A percentile compares a stretch with the other conserved stretches of the same genome.
These are phyloP conservation scores for Ensete ventricosum DNA, from an alignment of 176 grass and related monocot genomes.

Conservation along the genomic window DNA sequence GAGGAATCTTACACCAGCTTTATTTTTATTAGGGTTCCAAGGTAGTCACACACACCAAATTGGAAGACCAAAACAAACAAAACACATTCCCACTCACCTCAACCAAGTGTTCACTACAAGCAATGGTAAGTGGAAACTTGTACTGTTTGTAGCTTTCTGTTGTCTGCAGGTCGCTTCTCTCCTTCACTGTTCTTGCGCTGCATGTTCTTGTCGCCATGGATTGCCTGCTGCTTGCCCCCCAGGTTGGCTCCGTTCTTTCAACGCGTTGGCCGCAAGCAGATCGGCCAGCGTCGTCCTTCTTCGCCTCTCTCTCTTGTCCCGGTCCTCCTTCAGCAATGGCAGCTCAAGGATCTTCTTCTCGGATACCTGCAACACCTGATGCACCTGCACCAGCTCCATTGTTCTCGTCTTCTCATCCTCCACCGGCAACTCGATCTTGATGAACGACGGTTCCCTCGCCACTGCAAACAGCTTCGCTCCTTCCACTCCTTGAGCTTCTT, in stretches of 20 bases:
- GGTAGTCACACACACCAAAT: no score
- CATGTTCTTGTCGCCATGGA: no score
- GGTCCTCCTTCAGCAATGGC: neutral
- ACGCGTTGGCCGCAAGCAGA: neutral
- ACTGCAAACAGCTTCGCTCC: neutral
- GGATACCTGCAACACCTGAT: neutral
- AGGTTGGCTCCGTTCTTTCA: neutral
- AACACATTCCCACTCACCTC: no score
- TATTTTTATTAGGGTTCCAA: no score
- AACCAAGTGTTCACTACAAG: no score
- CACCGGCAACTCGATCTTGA: slow-evolving; percentile 1
- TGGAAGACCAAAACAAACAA: no score
- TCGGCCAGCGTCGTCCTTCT: neutral
- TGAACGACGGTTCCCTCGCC: neutral
- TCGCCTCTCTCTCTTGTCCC: neutral
- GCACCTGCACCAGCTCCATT: neutral
- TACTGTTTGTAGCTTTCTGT: no score
- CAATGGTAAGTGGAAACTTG: no score
- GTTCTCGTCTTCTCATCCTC: neutral
- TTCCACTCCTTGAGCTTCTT: slow-evolving; percentile 15
- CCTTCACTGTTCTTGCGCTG: no score
- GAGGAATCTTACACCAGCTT: no score
- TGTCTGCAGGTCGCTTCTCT: no score
- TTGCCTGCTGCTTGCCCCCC: no score
- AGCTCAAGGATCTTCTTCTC: neutral